Evolutionary conservation across 495 filamentous ascomycete species (phyloP).

Genomic region (Daldinia bambusicola): DNA sequence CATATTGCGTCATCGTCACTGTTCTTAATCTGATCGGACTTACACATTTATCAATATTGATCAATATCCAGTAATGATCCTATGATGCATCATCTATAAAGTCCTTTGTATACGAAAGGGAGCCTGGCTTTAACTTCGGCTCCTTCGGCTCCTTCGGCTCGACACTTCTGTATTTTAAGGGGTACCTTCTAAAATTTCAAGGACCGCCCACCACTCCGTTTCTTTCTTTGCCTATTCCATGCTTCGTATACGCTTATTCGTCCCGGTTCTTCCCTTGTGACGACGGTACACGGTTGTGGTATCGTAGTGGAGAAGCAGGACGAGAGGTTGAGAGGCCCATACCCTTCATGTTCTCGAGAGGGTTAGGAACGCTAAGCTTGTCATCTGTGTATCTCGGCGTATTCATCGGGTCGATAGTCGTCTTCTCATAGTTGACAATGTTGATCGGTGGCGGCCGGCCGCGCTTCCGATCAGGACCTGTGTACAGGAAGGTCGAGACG

Average conservation of each 20-base stretch:
- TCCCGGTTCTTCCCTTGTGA: slow-evolving; percentile 53
- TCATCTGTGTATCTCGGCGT: slow-evolving; percentile 50
- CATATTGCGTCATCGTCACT: not conserved
- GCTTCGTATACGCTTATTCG: slow-evolving; percentile 42
- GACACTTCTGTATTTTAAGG: slow-evolving; percentile 22
- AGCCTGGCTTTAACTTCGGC: slow-evolving; percentile 20
- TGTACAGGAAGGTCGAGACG: slow-evolving; percentile 86
- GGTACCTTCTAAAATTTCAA: slow-evolving; percentile 4
- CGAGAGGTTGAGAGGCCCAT: slow-evolving; percentile 71
- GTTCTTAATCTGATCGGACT: slow-evolving; percentile 13
- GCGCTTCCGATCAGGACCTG: slow-evolving; percentile 63
- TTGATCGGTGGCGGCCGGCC: slow-evolving; percentile 77
- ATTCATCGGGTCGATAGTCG: slow-evolving; percentile 59
- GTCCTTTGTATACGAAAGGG: not conserved
- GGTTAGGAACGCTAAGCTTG: slow-evolving; percentile 50
- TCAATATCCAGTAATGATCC: slow-evolving; percentile 24
- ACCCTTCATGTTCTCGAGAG: slow-evolving; percentile 59
- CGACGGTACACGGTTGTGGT: slow-evolving; percentile 59
- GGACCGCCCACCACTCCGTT: not conserved
- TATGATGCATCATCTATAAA: slow-evolving; percentile 3
- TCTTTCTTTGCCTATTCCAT: slow-evolving; percentile 7
- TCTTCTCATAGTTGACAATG: slow-evolving; percentile 82
- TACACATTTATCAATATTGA: slow-evolving; percentile 22
- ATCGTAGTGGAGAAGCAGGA: slow-evolving; percentile 70
- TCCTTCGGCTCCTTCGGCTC: slow-evolving; percentile 42